Percentiles rank a stretch among this genome's conserved stretches.
phyloP scores from a whole-genome alignment of 345 rosid genomes.

The Ceriops decandra region DNA sequence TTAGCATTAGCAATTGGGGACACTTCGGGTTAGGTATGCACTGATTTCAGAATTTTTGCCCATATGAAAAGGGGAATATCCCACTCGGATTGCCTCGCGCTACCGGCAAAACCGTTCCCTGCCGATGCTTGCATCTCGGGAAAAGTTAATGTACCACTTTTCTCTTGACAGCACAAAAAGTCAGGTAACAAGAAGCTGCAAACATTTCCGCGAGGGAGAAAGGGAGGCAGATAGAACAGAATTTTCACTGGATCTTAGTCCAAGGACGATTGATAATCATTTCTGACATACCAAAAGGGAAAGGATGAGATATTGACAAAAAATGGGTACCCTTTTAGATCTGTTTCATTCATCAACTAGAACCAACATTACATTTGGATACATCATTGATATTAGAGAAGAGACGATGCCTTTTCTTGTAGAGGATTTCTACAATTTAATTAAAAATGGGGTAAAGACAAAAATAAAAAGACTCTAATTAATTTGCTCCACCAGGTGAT shows the following conservation, averaged over 20 bases:
- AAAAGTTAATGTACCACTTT: not conserved
- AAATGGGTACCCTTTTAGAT: no score
- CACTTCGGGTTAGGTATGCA: not conserved
- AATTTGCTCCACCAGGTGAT: no score
- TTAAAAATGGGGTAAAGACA: no score
- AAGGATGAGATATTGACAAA: no score
- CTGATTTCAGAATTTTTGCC: not conserved
- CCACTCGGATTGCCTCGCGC: not conserved
- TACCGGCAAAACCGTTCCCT: not conserved
- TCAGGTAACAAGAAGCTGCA: not conserved
- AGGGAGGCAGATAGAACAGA: not conserved
- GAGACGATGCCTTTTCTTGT: no score
- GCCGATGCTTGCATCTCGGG: not conserved
- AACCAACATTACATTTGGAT: no score
- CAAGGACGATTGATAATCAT: no score
- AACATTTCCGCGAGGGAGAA: not conserved
- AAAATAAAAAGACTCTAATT: no score
- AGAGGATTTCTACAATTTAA: no score
- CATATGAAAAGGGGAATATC: not conserved
- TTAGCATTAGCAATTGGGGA: not conserved
- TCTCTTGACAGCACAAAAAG: not conserved
- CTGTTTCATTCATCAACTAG: no score
- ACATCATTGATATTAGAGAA: no score
- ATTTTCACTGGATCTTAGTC: not conserved
- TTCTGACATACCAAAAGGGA: no score